Evolutionary conservation across 352 stramenopile genomes (phyloP), one percentile per base, ranked within the genome.

Genomic region (Bremia lactucae): DNA sequence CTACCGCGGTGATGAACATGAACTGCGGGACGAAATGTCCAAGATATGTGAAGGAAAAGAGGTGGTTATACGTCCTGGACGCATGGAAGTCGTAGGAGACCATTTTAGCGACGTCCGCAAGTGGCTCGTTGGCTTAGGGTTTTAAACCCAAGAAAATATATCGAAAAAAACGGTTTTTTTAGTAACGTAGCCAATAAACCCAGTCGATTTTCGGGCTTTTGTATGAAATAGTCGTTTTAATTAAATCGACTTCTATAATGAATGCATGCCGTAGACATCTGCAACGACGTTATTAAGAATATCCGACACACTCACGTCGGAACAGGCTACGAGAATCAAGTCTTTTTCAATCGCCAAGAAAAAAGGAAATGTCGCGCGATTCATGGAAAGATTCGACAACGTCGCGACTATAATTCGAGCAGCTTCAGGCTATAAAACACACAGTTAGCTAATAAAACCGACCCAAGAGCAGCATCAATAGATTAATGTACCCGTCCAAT

Each of bases 1-100:
- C 52, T 89, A 72, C 64, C 63, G 77, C 45, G 81, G 81, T 48
- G 68, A 93, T 55, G 77, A 87, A 36, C 52, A 72, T n/a, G 76
- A 84, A 50, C 50, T 89, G 46, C 68, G 59, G 33, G 53, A 72
- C 31, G 81, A 91, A 55, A 75, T 93, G 68, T 87, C 72, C 54
- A 91, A 88, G 67, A 71, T 93, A 24, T 93, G 81, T 42, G 33
- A 76, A 20, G 81, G 81, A 51, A 85, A 85, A 55, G 60, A 83
- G 34, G 81, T 91, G 34, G 40, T 52, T 19, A 36, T 68, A 40
- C 76, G 76, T 55, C 77, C 78, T 0, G 79, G 79, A 13, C 75
- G 79, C 7, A 46, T 93, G 23, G 81, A 93, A 41, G 78, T 93
- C 31, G 62, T 76, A 15, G 81, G 81, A 7, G 73, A 93, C 56